Evolutionary conservation across 2,329 filamentous ascomycete genomes (phyloP), one percentile per base, ranked within the genome.

Genomic region (Colletotrichum incanum): DNA sequence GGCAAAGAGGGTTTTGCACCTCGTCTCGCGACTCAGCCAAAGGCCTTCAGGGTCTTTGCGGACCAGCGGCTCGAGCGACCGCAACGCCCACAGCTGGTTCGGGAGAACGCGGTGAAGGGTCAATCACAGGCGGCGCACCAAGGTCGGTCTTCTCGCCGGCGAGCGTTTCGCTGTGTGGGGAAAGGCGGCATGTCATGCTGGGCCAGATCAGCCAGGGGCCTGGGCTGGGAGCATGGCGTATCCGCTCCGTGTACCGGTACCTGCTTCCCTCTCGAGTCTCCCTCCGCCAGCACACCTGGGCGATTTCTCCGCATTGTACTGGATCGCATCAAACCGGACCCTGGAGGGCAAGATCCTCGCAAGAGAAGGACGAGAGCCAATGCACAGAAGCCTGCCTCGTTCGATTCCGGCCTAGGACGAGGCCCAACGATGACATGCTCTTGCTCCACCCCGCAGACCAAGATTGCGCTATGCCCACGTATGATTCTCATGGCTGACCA

Each of bases 21-120:
- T 64, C 54, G 54, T 55, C 55, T 66, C 71, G 47, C 61, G 67
- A 70, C 67, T 65, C 71, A 61, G 56, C 37, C 52, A 23, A 39
- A 67, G 60, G 47, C 31, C 41, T 55, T 66, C 63, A 71, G 67
- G 71, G 71, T 68, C 67, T 49, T 41, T 67, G 71, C 71, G 71
- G 73, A 74, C 72, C 62, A 23, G 56, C 71, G 73, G 71, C 73
- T 74, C 71, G 73, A 68, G 65, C 65, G 73, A 73, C 64, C 73
- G 73, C 59, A 59, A n/a, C 41, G 28, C 43, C 43, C 45, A 47
- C 45, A 39, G 67, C 67, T 66, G 59, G 52, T 50, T 70, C 67
- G 66, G 55, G 37, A 45, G 20, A 45, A 52, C 50, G 20, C 39
- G 55, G 50, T 65, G 62, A 60, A 41, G 45, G 61, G 45, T 54